Evolutionary conservation across 371 early-diverging fungal genomes (phyloP).

Genomic region (Mucor circinelloides): DNA sequence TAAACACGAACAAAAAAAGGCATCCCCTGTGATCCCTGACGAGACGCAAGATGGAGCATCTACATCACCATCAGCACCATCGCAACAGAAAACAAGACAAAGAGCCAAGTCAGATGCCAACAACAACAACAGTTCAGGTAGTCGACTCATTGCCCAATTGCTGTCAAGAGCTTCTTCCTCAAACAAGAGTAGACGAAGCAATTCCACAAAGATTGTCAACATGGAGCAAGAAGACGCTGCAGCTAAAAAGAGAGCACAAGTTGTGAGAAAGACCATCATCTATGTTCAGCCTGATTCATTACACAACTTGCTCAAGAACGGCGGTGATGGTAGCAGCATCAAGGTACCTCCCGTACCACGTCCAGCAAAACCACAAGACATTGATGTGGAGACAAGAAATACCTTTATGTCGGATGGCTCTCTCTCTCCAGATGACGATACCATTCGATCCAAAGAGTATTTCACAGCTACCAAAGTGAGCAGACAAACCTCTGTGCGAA

Average conservation of each 20-base stretch:
- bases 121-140: not conserved
- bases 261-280: slow-evolving; percentile 50
- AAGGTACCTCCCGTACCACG: slow-evolving; percentile 2
- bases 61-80: not conserved
- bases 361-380: not conserved
- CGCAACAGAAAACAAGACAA: not conserved
- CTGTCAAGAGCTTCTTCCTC: slow-evolving; percentile 16
- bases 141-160: slow-evolving; percentile 19
- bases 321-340: not conserved
- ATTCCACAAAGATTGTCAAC: slow-evolving; percentile 23
- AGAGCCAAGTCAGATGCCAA: slow-evolving; percentile 7
- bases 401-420: slow-evolving; percentile 11
- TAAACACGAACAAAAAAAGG: slow-evolving; percentile 11
- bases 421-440: slow-evolving; percentile 17
- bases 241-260: slow-evolving; percentile 22
- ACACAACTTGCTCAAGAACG: slow-evolving; percentile 16
- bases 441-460: slow-evolving; percentile 20
- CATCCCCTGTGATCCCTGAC: not conserved
- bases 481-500: slow-evolving; percentile 29
- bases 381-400: not conserved
- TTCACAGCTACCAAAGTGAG: slow-evolving; percentile 28
- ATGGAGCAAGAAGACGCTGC: slow-evolving; percentile 15
- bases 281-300: slow-evolving; percentile 50
- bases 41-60: not conserved
- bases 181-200: not conserved